Evolutionary conservation across 306 rosid genomes (phyloP).

Genomic region (Acacia acuminata): DNA sequence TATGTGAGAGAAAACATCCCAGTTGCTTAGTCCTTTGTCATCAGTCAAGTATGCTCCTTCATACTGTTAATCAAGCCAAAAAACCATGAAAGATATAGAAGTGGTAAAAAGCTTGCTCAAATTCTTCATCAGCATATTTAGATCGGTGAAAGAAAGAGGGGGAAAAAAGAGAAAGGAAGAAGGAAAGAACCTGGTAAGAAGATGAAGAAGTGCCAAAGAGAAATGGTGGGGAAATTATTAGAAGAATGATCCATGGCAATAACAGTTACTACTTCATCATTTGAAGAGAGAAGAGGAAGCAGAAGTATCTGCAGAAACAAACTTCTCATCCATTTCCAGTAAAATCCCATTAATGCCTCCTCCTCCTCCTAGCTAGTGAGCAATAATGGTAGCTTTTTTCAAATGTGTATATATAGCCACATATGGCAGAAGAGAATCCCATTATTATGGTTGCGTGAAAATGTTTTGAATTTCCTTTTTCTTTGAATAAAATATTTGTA

Average conservation of each 20-base stretch:
- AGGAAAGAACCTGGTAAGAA: conserved; percentile 59
- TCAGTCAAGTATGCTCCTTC: conserved; percentile 69
- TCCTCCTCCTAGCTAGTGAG: background rate
- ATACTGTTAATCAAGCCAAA: conserved; percentile 36
- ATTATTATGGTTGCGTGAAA: background rate
- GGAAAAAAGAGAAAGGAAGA: background rate
- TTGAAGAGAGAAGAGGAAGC: conserved; percentile 6
- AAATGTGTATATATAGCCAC: background rate
- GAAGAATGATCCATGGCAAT: conserved; percentile 1
- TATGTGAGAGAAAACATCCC: conserved; percentile 68
- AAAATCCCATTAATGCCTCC: background rate
- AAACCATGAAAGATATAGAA: no score
- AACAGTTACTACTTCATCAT: background rate
- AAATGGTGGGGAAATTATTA: conserved; percentile 33
- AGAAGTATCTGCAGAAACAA: background rate
- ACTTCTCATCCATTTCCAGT: background rate
- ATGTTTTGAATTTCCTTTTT: no score
- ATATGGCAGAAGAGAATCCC: background rate
- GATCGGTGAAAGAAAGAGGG: background rate
- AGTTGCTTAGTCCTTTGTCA: conserved; percentile 66
- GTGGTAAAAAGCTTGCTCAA: no score
- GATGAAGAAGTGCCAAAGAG: conserved; percentile 76
- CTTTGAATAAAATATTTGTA: no score
- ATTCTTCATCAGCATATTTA: background rate
- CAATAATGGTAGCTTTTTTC: background rate